Base-by-base conservation (phyloP, 345 rosid genomes). In the Acer negundo region DNA sequence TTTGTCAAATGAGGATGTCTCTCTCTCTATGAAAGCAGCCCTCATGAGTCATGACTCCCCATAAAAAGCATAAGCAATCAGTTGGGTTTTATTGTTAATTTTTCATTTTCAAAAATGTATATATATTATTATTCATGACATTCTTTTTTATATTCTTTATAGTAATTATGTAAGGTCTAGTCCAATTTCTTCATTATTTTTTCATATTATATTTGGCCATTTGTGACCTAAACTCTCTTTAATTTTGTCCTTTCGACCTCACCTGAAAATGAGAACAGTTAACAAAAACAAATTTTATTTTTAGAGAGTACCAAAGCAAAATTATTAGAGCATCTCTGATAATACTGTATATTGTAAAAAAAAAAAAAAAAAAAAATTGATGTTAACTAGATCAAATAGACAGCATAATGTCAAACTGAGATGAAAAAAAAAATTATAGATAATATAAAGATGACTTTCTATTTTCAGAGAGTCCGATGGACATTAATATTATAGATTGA, bases 31-130 rank as follows among this genome's bases (percentile, higher is more conserved):
- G 55, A 49, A 49, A 49, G 55, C 55, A 49, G 55, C 58, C 13
- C 58, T 53, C 58, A 53, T 53, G 58, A 53, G n/a, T 53, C 58
- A 53, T 53, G 58, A 53, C n/a, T 53, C 58, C 63, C 63, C 26
- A 20, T 20, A 59, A 59, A 59, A 59, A 46, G 63, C n/a, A 20
- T 20, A 58, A 17, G 20, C 20, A 58, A 20, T 16, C 63, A 59
- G 26, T 22, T 20, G n/a, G 26, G 24, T n/a, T 59, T 10, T 59
- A 59, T 59, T 59, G 38, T 35, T 35, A 4, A 59, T n/a, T 59
- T 59, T 59, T 59, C 63, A 20, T 59, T 59, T 59, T 58, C 62
- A 58, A 58, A n/a, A 35, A 56, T 40, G 1, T 42, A 6, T 6
- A 46, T 6, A 11, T 9, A 59, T 59, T 59, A 16, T 59, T 20